A percentile compares a stretch with the other conserved stretches of the same genome.
phyloP scores from a whole-genome alignment of 805 yeast species.

The Lipomyces mesembrius region DNA sequence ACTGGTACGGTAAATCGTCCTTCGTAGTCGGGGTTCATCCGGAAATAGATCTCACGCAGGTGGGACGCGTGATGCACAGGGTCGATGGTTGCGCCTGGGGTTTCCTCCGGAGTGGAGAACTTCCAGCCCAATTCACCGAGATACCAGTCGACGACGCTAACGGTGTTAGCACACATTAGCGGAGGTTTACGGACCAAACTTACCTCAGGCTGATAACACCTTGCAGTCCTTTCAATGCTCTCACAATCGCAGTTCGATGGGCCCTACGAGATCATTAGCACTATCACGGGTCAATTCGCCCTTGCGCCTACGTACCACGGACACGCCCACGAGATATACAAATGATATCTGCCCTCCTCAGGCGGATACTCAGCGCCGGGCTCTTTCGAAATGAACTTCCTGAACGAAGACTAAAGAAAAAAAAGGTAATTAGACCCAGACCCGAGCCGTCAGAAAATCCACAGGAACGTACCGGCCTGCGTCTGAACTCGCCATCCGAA shows the following conservation, averaged over 20 bases:
- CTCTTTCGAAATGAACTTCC: constrained; percentile 62
- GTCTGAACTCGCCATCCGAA: constrained; percentile 38
- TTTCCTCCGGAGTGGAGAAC: constrained; percentile 60
- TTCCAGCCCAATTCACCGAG: constrained; percentile 91
- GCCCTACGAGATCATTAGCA: constrained; percentile 52
- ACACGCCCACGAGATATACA: constrained; percentile 88
- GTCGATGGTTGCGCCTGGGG: constrained; percentile 58
- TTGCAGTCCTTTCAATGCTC: constrained; percentile 75
- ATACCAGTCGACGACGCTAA: constrained; percentile 88
- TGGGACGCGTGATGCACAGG: constrained; percentile 62
- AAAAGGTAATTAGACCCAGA: background rate
- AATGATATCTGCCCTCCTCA: constrained; percentile 80
- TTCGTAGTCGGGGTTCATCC: constrained; percentile 71
- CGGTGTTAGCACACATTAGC: constrained; percentile 38
- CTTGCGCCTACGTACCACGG: constrained; percentile 91
- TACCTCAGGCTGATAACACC: constrained; percentile 49
- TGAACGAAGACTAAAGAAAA: constrained; percentile 50
- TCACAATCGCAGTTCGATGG: constrained; percentile 75
- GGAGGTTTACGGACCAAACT: background rate
- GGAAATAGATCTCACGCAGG: constrained; percentile 72
- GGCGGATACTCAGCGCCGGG: constrained; percentile 76
- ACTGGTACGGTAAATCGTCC: constrained; percentile 94
- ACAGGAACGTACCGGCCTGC: constrained; percentile 32
- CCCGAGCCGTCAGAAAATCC: background rate
- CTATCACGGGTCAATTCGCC: background rate